A percentile compares a stretch with the other conserved stretches of the same genome.
Evolutionary conservation across 2,329 filamentous ascomycete genomes (phyloP).

Genomic region (Aaosphaeria arxii): DNA sequence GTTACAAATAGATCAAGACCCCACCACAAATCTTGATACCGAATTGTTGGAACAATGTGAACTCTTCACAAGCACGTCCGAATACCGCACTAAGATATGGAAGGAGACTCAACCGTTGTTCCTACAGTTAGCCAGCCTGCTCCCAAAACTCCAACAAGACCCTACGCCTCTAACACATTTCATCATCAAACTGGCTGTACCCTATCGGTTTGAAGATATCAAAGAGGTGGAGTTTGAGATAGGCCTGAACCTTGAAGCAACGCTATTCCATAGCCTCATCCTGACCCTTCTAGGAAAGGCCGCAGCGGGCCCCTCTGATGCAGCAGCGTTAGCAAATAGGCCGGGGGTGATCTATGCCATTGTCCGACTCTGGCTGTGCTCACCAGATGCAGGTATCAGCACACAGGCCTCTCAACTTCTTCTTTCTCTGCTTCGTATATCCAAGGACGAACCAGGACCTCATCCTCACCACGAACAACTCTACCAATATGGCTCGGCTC

Average conservation of each 20-base stretch:
- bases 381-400: slow-evolving; percentile 54
- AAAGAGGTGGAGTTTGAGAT: slow-evolving; percentile 53
- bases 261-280: slow-evolving; percentile 54
- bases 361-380: slow-evolving; percentile 58
- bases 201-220: slow-evolving; percentile 39
- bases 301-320: slow-evolving; percentile 49
- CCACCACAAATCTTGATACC: slow-evolving; percentile 45
- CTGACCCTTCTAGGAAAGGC: slow-evolving; percentile 58
- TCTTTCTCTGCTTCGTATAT: slow-evolving; percentile 50
- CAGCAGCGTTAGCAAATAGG: slow-evolving; percentile 57
- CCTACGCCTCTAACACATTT: slow-evolving; percentile 55
- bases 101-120: slow-evolving; percentile 34
- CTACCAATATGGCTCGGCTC: slow-evolving; percentile 27
- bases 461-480: slow-evolving; percentile 25
- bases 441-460: slow-evolving; percentile 40
- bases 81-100: slow-evolving; percentile 26
- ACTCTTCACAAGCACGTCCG: slow-evolving; percentile 36
- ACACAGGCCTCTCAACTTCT: slow-evolving; percentile 53
- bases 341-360: slow-evolving; percentile 54
- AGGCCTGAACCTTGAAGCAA: slow-evolving; percentile 50
- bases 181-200: slow-evolving; percentile 48
- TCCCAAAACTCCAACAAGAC: slow-evolving; percentile 56
- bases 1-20: slow-evolving; percentile 42
- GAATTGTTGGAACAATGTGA: slow-evolving; percentile 51
- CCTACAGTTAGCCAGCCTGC: slow-evolving; percentile 48